phyloP scores from a whole-genome alignment of 176 grass and related monocot species.

The Microstegium vimineum region DNA sequence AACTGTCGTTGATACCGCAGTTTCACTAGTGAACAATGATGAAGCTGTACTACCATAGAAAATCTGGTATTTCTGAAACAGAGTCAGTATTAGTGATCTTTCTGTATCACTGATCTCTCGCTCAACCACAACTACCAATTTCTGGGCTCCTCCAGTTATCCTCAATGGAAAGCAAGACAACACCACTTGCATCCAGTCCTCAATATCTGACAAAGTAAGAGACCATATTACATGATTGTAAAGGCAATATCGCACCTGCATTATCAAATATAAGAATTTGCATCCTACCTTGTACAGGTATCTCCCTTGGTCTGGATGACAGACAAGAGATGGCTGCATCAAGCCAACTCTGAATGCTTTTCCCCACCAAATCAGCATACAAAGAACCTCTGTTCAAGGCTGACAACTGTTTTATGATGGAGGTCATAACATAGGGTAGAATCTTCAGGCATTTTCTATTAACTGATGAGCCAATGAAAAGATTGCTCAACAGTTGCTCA shows the following conservation, averaged over 20 bases:
- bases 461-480: conserved; percentile 39
- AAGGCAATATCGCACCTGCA: conserved; percentile 1
- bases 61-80: conserved; percentile 64
- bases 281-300: conserved; percentile 51
- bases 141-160: conserved; percentile 50
- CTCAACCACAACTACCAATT: conserved; percentile 48
- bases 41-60: conserved; percentile 34
- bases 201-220: conserved; percentile 51
- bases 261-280: conserved; percentile 11
- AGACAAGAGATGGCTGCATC: conserved; percentile 62
- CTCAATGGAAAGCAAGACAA: conserved; percentile 89
- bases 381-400: conserved; percentile 7
- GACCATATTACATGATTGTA: conserved; percentile 23
- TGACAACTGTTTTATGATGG: conserved; percentile 48
- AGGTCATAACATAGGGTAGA: conserved; percentile 67
- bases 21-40: conserved; percentile 15
- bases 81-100: conserved; percentile 53
- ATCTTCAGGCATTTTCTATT: conserved; percentile 54
- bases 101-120: conserved; percentile 56
- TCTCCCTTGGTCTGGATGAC: conserved; percentile 24
- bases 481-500: conserved; percentile 42
- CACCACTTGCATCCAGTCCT: conserved; percentile 81
- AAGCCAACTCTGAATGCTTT: conserved; percentile 76
- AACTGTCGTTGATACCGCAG: conserved; percentile 21
- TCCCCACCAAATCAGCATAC: conserved; percentile 39